phyloP scores from a whole-genome alignment of 2,329 filamentous ascomycete genomes.

The Sporothrix euskadiensis region DNA sequence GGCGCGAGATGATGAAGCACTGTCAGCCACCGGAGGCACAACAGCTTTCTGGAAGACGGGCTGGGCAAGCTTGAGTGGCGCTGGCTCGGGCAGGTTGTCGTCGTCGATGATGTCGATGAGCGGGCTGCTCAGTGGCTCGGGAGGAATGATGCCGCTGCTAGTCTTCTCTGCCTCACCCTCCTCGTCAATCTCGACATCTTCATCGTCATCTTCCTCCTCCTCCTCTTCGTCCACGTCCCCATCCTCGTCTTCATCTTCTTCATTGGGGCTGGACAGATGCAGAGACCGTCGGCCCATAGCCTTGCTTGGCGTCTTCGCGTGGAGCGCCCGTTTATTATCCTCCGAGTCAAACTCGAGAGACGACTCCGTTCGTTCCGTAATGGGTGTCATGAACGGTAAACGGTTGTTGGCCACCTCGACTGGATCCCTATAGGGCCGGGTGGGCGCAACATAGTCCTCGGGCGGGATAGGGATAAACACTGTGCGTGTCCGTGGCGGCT shows the following conservation, averaged over 20 bases:
- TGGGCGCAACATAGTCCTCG: slow-evolving; percentile 81
- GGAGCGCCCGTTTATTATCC: slow-evolving; percentile 57
- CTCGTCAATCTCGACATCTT: slow-evolving; percentile 42
- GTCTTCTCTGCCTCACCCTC: slow-evolving; percentile 28
- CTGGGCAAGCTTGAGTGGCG: slow-evolving; percentile 40
- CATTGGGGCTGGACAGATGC: slow-evolving; percentile 32
- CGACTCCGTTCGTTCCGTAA: slow-evolving; percentile 90
- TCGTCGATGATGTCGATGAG: slow-evolving; percentile 54
- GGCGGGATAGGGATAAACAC: slow-evolving; percentile 78
- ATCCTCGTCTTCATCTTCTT: slow-evolving; percentile 32
- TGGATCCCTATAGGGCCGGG: slow-evolving; percentile 77
- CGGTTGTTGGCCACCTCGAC: slow-evolving; percentile 81
- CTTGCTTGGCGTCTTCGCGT: slow-evolving; percentile 76
- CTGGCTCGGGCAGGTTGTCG: slow-evolving; percentile 18
- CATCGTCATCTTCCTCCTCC: slow-evolving; percentile 30
- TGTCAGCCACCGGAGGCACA: slow-evolving; percentile 34
- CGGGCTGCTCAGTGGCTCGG: slow-evolving; percentile 53
- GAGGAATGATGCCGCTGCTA: slow-evolving; percentile 14
- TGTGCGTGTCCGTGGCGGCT: slow-evolving; percentile 53
- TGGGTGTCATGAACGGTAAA: slow-evolving; percentile 97
- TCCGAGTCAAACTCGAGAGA: slow-evolving; percentile 70
- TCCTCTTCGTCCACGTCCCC: slow-evolving; percentile 34
- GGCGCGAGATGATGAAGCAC: slow-evolving; percentile 34
- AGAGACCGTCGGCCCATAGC: slow-evolving; percentile 39
- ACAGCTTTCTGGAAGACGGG: slow-evolving; percentile 48